Percentiles rank a stretch among this genome's conserved stretches.
phyloP scores from a whole-genome alignment of 2,329 filamentous ascomycete genomes.

The Phyllosticta citriasiana region DNA sequence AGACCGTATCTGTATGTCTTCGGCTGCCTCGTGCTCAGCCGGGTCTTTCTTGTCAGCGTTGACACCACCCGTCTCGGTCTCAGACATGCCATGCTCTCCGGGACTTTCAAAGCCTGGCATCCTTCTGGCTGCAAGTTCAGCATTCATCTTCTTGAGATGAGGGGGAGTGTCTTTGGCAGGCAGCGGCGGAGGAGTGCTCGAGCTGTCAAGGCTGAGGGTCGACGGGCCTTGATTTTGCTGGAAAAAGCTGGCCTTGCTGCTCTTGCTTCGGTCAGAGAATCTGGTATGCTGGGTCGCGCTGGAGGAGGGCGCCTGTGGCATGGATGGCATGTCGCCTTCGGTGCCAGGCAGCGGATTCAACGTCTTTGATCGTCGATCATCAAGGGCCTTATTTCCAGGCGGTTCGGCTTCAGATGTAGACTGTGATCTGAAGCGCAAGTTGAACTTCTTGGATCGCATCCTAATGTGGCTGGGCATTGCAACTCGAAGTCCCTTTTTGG shows the following conservation, averaged over 20 bases:
- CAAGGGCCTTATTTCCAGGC: not conserved
- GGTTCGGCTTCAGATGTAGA: not conserved
- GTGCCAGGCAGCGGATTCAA: not conserved
- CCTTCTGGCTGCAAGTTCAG: not conserved
- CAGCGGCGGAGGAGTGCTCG: constrained; percentile 26
- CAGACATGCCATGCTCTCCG: not conserved
- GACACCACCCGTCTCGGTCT: not conserved
- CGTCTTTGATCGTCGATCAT: not conserved
- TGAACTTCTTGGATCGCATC: not conserved
- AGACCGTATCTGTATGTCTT: not conserved
- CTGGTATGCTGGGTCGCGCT: too few species aligned
- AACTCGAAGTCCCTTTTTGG: not conserved
- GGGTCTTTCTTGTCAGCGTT: too few species aligned
- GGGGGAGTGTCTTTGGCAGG: constrained; percentile 36
- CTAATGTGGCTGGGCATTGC: not conserved
- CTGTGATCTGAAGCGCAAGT: not conserved
- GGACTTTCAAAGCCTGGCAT: not conserved
- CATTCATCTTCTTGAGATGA: constrained; percentile 4
- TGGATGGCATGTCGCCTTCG: not conserved
- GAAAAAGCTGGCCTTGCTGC: not conserved
- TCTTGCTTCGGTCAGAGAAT: too few species aligned
- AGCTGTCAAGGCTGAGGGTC: constrained; percentile 6
- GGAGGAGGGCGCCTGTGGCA: not conserved
- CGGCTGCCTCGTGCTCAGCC: not conserved
- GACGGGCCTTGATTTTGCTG: not conserved